Percentiles rank a stretch among this genome's conserved stretches.
Conservation (phyloP, 1,284 basidiomycete genomes). For the Apiotrichum sp. region DNA sequence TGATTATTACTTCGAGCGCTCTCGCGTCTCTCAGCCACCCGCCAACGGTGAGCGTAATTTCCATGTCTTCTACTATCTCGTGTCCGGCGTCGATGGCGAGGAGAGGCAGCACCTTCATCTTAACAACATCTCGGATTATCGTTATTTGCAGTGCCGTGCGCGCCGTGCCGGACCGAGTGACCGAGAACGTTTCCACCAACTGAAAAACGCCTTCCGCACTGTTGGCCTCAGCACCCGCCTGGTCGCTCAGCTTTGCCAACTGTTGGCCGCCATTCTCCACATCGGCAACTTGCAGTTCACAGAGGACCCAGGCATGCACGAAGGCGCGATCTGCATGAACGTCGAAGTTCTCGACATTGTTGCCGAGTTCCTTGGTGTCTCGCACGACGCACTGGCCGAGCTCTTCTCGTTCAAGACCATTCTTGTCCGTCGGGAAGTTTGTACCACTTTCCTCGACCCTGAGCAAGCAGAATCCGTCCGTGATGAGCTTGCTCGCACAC, state of each 20-base stretch:
- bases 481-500: slow-evolving; percentile 85
- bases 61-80: slow-evolving; percentile 93
- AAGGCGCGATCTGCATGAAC: slow-evolving; percentile 82
- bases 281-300: slow-evolving; percentile 92
- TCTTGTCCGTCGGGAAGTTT: slow-evolving; percentile 86
- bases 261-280: slow-evolving; percentile 90
- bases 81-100: slow-evolving; percentile 79
- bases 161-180: slow-evolving; percentile 59
- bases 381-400: slow-evolving; percentile 67
- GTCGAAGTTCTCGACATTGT: slow-evolving; percentile 70
- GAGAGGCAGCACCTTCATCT: slow-evolving; percentile 83
- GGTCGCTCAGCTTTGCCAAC: slow-evolving; percentile 89
- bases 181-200: slow-evolving; percentile 74
- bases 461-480: slow-evolving; percentile 88
- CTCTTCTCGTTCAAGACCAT: slow-evolving; percentile 87
- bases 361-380: slow-evolving; percentile 85
- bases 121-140: slow-evolving; percentile 61
- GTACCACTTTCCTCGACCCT: slow-evolving; percentile 90
- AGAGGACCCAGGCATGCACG: slow-evolving; percentile 71
- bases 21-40: slow-evolving; percentile 61
- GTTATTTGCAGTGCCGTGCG: slow-evolving; percentile 62
- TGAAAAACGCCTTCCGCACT: slow-evolving; percentile 87
- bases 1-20: slow-evolving; percentile 92
- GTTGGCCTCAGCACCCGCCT: slow-evolving; percentile 87
- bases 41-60: slow-evolving; percentile 88